phyloP scores from a whole-genome alignment of 768 basidiomycete species.

The Neoboletus brunneissimus region DNA sequence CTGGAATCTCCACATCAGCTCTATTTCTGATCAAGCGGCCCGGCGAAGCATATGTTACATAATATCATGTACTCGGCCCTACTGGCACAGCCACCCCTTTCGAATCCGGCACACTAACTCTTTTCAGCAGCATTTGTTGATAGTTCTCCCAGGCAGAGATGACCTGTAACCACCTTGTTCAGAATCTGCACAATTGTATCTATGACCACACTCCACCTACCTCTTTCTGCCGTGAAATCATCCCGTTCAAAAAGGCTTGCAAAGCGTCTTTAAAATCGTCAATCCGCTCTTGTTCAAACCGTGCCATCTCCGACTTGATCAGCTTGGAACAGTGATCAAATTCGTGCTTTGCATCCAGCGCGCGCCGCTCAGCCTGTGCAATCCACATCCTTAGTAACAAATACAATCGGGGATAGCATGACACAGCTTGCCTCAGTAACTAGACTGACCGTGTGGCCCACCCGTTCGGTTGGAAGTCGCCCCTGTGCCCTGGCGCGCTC shows the following conservation, averaged over 20 bases:
- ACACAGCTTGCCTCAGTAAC: conserved; percentile 67
- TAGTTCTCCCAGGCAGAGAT: conserved; percentile 80
- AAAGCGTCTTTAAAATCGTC: conserved; percentile 89
- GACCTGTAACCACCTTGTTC: conserved; percentile 43
- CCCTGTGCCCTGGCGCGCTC: conserved; percentile 83
- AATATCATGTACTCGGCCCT: background rate
- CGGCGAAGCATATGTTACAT: conserved; percentile 4
- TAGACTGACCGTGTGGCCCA: conserved; percentile 71
- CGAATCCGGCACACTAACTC: conserved; percentile 18
- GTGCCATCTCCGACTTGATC: conserved; percentile 82
- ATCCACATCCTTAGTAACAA: background rate
- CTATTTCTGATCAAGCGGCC: conserved; percentile 6
- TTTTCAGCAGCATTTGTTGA: conserved; percentile 67
- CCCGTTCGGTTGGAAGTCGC: conserved; percentile 62
- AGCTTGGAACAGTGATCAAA: conserved; percentile 87
- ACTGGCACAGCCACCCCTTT: background rate
- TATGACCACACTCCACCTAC: conserved; percentile 34
- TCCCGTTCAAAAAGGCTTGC: conserved; percentile 80
- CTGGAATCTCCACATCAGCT: too few species aligned
- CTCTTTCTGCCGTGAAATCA: conserved; percentile 83
- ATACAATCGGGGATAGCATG: background rate
- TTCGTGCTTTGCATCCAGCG: conserved; percentile 79
- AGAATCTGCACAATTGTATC: background rate
- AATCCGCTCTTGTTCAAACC: conserved; percentile 92
- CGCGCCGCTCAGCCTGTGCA: conserved; percentile 76